These are phyloP conservation scores for Xylaria venustula DNA, from an alignment of 495 filamentous ascomycete species.

Conservation along the genomic window DNA sequence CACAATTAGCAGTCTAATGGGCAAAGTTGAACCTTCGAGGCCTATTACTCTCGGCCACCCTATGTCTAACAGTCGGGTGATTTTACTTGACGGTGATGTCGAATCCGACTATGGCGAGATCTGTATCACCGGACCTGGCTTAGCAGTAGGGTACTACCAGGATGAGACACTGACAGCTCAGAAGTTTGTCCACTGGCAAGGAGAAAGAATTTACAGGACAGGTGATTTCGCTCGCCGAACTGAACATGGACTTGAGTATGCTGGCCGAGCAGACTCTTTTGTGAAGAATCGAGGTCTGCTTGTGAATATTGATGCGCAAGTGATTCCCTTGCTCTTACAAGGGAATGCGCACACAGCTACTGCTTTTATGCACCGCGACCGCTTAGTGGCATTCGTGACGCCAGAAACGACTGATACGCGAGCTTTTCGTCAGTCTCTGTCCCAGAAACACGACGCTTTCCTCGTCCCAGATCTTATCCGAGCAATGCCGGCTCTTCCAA, in stretches of 20 bases:
- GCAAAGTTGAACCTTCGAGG: slow-evolving; percentile 13
- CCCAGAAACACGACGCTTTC: slow-evolving; percentile 1
- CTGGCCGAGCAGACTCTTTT: slow-evolving; percentile 19
- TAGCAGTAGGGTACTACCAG: slow-evolving; percentile 24
- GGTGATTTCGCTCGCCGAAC: slow-evolving; percentile 19
- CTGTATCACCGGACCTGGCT: slow-evolving; percentile 19
- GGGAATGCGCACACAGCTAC: neutral
- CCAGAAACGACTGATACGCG: slow-evolving; percentile 12
- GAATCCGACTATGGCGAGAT: slow-evolving; percentile 25
- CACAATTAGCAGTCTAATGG: slow-evolving; percentile 18
- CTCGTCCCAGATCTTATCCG: slow-evolving; percentile 7
- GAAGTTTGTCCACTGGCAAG: slow-evolving; percentile 22
- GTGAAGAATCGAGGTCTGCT: slow-evolving; percentile 30
- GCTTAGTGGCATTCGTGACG: slow-evolving; percentile 17
- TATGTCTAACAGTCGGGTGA: neutral
- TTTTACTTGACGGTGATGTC: slow-evolving; percentile 6
- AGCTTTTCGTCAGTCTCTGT: neutral
- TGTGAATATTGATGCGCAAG: slow-evolving; percentile 20
- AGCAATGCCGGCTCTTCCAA: neutral
- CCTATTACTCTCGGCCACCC: slow-evolving; percentile 1
- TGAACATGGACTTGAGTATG: slow-evolving; percentile 12
- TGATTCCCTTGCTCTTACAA: neutral
- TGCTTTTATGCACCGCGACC: slow-evolving; percentile 18
- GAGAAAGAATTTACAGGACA: slow-evolving; percentile 20
- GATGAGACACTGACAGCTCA: slow-evolving; percentile 16